Evolutionary conservation across 1,284 basidiomycete species (phyloP), one percentile per base, ranked within the genome.

Genomic region (Boletus semigastroideus): DNA sequence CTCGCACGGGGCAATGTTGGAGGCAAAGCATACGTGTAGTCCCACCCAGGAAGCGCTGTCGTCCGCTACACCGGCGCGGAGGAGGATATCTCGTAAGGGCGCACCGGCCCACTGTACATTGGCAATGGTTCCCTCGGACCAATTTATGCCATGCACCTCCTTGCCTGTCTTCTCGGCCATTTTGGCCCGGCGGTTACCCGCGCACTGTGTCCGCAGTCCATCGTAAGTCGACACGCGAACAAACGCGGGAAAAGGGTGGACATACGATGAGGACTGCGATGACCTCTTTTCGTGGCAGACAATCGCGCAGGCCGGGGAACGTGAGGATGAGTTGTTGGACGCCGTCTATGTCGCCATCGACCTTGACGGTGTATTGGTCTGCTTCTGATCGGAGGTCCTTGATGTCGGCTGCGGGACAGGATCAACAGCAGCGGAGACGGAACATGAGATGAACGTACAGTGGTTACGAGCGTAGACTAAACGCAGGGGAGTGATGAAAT

Each of bases 51-150:
- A 59, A 2, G 62, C 48, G 41, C 59, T 53, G 43, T 52, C 51
- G 36, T 68, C 64, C 14, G 53, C 47, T 14, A 82, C 64, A 2
- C 78, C 76, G 3, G 72, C 70, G 38, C 71, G 61, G 16, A 73
- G 68, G 49, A 87, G 74, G 17, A 87, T 61, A 48, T 85, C 80
- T 20, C 78, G 72, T 14, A 87, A 63, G 1, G 74, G 72, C 3
- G 78, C 75, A 17, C 86, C 85, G 5, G 75, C 74, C 84, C 84
- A 87, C 49, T 67, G 72, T 57, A 77, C 78, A 61, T 87, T 87
- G 51, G 78, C 78, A 47, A 85, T 77, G 19, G 82, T 82, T 31
- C 81, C 85, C 54, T 82, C 79, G 20, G 75, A 71, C 86, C 85
- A 87, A 3, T 76, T 73, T 19, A 87, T 61, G 1, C 76, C 74